phyloP scores from a whole-genome alignment of 306 rosid genomes.

The Macrotyloma uniflorum region DNA sequence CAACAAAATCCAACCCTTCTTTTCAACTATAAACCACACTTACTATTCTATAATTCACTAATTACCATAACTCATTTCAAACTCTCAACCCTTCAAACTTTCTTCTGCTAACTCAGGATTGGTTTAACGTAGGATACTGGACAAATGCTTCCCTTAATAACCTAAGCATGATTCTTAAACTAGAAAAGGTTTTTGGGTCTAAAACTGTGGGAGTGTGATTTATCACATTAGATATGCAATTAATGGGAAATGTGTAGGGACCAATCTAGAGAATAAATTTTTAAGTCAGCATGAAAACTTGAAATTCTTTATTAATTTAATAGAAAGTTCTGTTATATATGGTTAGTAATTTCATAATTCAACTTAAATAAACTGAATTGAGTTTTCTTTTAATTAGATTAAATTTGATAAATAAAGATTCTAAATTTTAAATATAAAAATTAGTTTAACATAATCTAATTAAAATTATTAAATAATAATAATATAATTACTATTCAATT shows the following conservation, averaged over 20 bases:
- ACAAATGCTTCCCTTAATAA: neutral
- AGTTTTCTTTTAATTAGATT: too few species aligned
- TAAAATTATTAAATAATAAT: too few species aligned
- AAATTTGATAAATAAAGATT: too few species aligned
- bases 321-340: too few species aligned
- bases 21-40: neutral
- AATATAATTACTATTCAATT: too few species aligned
- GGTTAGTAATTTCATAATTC: too few species aligned
- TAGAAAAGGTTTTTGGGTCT: neutral
- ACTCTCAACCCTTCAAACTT: neutral
- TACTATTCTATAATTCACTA: neutral
- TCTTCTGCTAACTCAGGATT: neutral
- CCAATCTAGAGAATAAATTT: neutral
- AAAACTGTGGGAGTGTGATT: neutral
- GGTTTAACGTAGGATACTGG: neutral
- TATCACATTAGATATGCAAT: neutral
- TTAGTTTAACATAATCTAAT: too few species aligned
- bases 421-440: too few species aligned
- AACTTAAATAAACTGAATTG: too few species aligned
- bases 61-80: neutral
- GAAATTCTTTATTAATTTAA: neutral
- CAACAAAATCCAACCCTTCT: conserved; percentile 21
- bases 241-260: neutral
- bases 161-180: neutral
- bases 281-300: neutral